Percentiles rank a stretch among this genome's conserved stretches.
Conservation (phyloP, 768 basidiomycete species). For the Boletus subcaerulescens region DNA sequence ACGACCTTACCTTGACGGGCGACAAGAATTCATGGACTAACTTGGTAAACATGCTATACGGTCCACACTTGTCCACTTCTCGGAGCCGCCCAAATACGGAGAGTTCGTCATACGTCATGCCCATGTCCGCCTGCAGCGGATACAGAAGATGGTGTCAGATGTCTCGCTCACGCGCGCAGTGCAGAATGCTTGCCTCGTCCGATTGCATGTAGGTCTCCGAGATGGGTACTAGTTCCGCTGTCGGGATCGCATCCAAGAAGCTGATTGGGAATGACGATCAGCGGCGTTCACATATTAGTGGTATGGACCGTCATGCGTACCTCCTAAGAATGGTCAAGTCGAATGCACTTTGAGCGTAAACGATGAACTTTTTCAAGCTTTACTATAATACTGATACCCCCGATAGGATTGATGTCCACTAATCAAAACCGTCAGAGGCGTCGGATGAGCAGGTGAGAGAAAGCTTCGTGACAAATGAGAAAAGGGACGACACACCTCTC, state of each 20-base stretch:
- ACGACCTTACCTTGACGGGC: conserved; percentile 63
- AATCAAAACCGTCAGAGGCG: background rate
- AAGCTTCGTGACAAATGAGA: background rate
- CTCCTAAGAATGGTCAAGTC: conserved; percentile 79
- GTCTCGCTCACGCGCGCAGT: too few species aligned
- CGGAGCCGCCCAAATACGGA: conserved; percentile 90
- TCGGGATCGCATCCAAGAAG: conserved; percentile 89
- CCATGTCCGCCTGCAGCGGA: conserved; percentile 81
- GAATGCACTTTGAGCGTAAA: conserved; percentile 73
- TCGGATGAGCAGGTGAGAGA: background rate
- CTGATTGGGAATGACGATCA: conserved; percentile 37
- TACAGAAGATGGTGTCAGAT: background rate
- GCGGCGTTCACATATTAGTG: background rate
- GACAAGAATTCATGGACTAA: conserved; percentile 87
- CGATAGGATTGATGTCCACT: conserved; percentile 99
- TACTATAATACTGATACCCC: conserved; percentile 80
- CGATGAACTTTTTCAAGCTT: conserved; percentile 94
- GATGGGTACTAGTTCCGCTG: conserved; percentile 95
- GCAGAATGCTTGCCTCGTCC: conserved; percentile 61
- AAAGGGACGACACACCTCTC: conserved; percentile 61
- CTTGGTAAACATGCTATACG: conserved; percentile 97
- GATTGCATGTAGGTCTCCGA: conserved; percentile 93
- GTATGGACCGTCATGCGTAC: conserved; percentile 37
- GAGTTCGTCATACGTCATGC: conserved; percentile 98
- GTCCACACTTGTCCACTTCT: conserved; percentile 96